Evolutionary conservation across 331 rosid species (phyloP), one percentile per base, ranked within the genome.

Genomic region (Quercus tomentella): DNA sequence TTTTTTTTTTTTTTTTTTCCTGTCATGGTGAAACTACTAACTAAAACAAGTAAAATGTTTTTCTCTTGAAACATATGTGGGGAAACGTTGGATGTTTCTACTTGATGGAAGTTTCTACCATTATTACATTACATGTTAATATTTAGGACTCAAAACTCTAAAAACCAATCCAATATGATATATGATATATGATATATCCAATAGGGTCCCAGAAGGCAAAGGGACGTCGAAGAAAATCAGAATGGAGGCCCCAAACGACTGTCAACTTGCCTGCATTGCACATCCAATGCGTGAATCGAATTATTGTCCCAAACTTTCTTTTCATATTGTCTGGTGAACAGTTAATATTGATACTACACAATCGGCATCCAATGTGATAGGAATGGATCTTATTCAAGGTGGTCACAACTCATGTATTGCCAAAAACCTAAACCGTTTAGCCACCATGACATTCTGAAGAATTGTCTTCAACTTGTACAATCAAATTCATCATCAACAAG

Each of bases 231-330:
- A 51, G 51, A 80, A 70, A 63, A 77, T 83, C 89, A 87, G 91
- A 87, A 86, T 25, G 26, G 68, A 63, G 78, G 84, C 75, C 88
- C 92, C 92, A 82, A 80, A 41, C 18, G 72, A 76, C 52, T 87
- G 96, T 88, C 91, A 75, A 80, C 52, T 77, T 75, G 88, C 85
- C 77, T 84, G 80, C 55, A 49, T 79, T 85, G 89, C 97, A 87
- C 88, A 86, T 83, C 95, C 83, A 77, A 72, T 83, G 87, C 93
- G 93, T 92, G 97, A 90, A 70, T 74, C 76, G 70, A 81, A 84
- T 88, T 85, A 89, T 87, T 88, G 89, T 74, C 68, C 75, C 51
- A 76, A 82, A 14, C 82, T n/a, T n/a, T 35, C 54, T 23, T 25
- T 80, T 51, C 62, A 45, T 52, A 16, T 72, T 61, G 20, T 51